Base-by-base conservation (phyloP, 768 basidiomycete genomes). In the Pulveroboletus sp. region DNA sequence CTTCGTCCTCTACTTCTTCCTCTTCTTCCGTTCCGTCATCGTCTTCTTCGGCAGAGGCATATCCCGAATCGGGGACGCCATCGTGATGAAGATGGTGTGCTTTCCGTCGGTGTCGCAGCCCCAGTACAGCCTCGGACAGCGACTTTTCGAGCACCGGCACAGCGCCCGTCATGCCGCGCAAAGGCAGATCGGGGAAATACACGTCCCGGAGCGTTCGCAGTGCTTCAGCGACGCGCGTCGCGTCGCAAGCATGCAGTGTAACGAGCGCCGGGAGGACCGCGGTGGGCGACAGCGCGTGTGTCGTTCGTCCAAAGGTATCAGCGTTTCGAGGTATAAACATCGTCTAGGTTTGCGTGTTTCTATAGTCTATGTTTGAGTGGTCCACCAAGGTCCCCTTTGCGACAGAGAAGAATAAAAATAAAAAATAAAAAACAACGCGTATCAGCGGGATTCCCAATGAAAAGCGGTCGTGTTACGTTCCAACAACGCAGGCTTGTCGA, bases 11-110 rank as follows among this genome's bases (percentile, higher is more conserved):
- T 37, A 65, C 20, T 27, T 37, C 24, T 37, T 65, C 58, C 1
- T 62, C 55, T 8, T 68, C 24, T 37, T 65, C 58, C 1, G 61
- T 55, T 8, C 68, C 67, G 2, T 74, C 75, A 1, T 77, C 78
- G 1, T 82, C 81, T 42, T 80, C 82, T 43, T 82, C 83, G 22
- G 82, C 84, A 34, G 85, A 86, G 6, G 85, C 88, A 55, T 89
- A 89, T 30, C 88, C 88, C 11, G 86, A 89, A 65, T 90, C 86
- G 1, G 82, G 81, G 4, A 79, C 73, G 16, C 69, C 68, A 9
- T 61, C 66, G 43, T 76, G 74, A 48, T 74, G 73, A 22, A 72
- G 63, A 45, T 61, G 53, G 27, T 38, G 47, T 10, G 24, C 47
- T 13, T 36, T 50, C 45, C 47, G 62, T 24, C 63, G 55, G 59